A percentile compares a stretch with the other conserved stretches of the same genome.
Evolutionary conservation across 768 basidiomycete genomes (phyloP).

Genomic region (Mycena capillaripes): DNA sequence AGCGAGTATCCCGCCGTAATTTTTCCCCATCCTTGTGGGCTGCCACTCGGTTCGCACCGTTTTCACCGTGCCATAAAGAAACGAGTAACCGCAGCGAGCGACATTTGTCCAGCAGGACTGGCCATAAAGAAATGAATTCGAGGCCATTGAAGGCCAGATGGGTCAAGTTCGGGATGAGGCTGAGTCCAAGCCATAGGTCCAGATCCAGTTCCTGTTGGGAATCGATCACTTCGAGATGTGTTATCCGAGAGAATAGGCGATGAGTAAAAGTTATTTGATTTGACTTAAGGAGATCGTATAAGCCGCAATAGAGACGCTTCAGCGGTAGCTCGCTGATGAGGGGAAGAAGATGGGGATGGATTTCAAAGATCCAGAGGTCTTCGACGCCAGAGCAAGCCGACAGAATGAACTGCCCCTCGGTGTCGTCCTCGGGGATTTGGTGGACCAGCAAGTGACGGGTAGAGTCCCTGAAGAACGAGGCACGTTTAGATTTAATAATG

Average conservation of each 20-base stretch:
- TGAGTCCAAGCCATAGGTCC: not conserved
- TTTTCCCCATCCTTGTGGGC: not conserved
- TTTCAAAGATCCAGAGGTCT: not conserved
- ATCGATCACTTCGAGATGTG: constrained; percentile 5
- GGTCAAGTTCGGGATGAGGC: not conserved
- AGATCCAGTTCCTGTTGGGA: not conserved
- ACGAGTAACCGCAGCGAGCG: not conserved
- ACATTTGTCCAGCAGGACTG: not conserved
- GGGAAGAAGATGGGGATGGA: not conserved
- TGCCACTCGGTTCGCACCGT: not conserved
- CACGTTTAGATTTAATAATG: not conserved
- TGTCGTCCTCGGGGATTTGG: not conserved
- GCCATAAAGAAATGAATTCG: not conserved
- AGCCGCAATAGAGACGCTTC: not conserved
- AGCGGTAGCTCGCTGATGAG: not conserved
- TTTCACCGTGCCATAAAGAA: not conserved
- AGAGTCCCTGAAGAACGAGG: not conserved
- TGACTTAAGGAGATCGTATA: not conserved
- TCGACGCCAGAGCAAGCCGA: not conserved
- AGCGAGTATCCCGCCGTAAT: not conserved
- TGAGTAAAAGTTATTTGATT: not conserved
- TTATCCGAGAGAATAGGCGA: not conserved
- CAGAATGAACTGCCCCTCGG: not conserved
- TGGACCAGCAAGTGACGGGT: not conserved
- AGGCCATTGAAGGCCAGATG: not conserved